A percentile compares a stretch with the other conserved stretches of the same genome.
Conservation (phyloP, 345 rosid species). For the Euphorbia peplus region DNA sequence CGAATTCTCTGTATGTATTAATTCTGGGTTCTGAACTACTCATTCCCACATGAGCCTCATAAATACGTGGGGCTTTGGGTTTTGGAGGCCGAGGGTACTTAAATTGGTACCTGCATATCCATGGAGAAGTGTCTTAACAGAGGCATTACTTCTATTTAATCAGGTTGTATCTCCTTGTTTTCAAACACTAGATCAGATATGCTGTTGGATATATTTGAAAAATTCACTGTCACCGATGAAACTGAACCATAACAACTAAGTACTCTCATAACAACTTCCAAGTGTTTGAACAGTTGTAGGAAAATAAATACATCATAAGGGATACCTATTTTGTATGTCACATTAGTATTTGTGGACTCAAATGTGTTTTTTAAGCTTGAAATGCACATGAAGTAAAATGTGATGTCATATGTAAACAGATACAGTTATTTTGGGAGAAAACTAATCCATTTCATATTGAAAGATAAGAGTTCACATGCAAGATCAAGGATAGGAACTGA, state of each 20-base stretch:
- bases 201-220: neutral
- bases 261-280: too few species aligned
- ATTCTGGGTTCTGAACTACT: slow-evolving; percentile 65
- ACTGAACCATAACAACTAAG: too few species aligned
- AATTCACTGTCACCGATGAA: neutral
- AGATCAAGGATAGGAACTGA: too few species aligned
- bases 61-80: slow-evolving; percentile 62
- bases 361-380: neutral
- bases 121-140: slow-evolving; percentile 14
- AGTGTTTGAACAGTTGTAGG: neutral
- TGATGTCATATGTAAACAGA: neutral
- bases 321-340: neutral
- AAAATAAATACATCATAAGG: too few species aligned
- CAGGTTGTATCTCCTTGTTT: neutral
- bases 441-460: too few species aligned
- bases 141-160: slow-evolving; percentile 3
- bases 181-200: neutral
- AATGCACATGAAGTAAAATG: neutral
- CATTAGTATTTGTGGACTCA: neutral
- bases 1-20: slow-evolving; percentile 72
- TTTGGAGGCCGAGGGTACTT: slow-evolving; percentile 58
- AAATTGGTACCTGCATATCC: slow-evolving; percentile 53
- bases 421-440: too few species aligned
- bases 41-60: slow-evolving; percentile 90
- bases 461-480: too few species aligned